Evolutionary conservation across 345 rosid species (phyloP), one percentile per base, ranked within the genome.

Genomic region (Hypericum perforatum): DNA sequence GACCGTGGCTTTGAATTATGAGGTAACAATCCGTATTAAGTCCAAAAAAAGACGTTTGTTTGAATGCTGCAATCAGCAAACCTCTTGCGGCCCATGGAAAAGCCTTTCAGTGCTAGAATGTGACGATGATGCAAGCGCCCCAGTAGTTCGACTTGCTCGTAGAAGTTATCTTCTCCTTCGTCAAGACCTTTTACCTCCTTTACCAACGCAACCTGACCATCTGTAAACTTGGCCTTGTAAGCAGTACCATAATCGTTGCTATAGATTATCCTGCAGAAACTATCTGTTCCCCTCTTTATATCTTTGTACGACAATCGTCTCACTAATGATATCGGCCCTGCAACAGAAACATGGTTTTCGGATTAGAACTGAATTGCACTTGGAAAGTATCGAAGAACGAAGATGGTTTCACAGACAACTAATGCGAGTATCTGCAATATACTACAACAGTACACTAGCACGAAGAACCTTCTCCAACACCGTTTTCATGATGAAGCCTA

Each of bases 61-160:
- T 4, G 32, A 22, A 22, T 22, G 40, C 50, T 22, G 8, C 15
- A 29, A 37, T 9, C 16, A 16, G 16, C 5, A 16, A 39, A 88
- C 96, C 94, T 82, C 62, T 78, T 88, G 58, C 46, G 76, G 32
- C 89, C 98, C 3, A 61, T 59, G 62, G 81, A 83, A 69, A 85
- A 92, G 3, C 98, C 98, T 7, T 50, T 72, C 41, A 92, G 95
- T 5, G 95, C 69, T 66, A 92, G 95, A 68, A 92, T 75, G 64
- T 92, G 94, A 53, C 96, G 96, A 60, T 92, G 98, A 59, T 85
- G 96, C 76, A 92, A 72, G 22, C 82, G 79, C 43, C 81, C 89
- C 72, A 88, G 53, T 56, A 78, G 78, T 45, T 78, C 85, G 14
- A 88, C 90, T 77, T 87, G 90, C 68, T 65, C 73, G 45, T 72